phyloP scores from a whole-genome alignment of 495 filamentous ascomycete genomes.

The Darksidea phi region DNA sequence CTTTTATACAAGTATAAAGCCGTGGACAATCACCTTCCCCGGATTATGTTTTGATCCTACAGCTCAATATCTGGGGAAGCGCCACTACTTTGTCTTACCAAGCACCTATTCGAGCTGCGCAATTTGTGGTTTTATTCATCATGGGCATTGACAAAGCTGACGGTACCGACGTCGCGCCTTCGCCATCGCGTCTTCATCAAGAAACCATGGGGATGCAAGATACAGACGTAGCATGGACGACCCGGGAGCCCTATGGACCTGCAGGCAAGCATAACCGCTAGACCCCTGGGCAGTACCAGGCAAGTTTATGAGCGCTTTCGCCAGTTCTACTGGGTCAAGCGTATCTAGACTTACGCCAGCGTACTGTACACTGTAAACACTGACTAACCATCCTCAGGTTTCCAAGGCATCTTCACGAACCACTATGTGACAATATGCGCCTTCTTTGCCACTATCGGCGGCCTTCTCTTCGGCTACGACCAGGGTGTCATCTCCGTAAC shows the following conservation, averaged over 20 bases:
- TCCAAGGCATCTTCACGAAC: constrained; percentile 51
- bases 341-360: too few species aligned
- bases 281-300: too few species aligned
- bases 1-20: too few species aligned
- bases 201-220: constrained; percentile 1
- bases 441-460: constrained; percentile 56
- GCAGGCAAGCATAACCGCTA: constrained; percentile 27
- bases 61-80: too few species aligned
- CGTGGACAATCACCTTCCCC: too few species aligned
- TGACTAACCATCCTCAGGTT: constrained; percentile 32
- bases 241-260: constrained; percentile 28
- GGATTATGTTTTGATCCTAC: too few species aligned
- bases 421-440: constrained; percentile 56
- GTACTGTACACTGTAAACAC: not conserved
- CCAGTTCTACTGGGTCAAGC: too few species aligned
- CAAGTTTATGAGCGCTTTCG: too few species aligned
- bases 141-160: not conserved
- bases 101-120: too few species aligned
- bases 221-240: not conserved
- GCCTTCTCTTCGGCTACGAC: constrained; percentile 60
- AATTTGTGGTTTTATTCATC: too few species aligned
- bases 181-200: constrained; percentile 5
- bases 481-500: constrained; percentile 57
- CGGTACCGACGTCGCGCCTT: constrained; percentile 8
- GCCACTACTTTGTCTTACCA: too few species aligned